phyloP scores from a whole-genome alignment of 306 rosid genomes.

The Cyclanthera cordifolia region DNA sequence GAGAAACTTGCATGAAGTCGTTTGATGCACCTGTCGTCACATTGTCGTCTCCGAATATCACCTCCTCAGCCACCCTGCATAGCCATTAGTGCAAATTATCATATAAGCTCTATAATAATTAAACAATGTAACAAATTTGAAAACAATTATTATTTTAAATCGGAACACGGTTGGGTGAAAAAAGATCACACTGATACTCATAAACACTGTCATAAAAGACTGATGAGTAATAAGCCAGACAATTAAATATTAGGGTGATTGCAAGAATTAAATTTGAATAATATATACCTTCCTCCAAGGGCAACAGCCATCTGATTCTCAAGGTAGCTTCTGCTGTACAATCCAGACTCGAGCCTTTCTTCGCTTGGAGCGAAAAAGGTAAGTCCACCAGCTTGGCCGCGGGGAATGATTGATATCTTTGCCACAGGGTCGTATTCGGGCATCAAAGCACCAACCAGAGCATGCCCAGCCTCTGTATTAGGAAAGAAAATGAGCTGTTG shows the following conservation, averaged over 20 bases:
- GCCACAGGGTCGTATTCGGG: slow-evolving; percentile 76
- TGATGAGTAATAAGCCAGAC: neutral
- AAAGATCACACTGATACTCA: neutral
- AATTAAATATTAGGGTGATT: neutral
- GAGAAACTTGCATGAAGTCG: slow-evolving; percentile 95
- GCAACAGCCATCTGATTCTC: slow-evolving; percentile 99
- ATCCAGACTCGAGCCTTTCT: slow-evolving; percentile 58
- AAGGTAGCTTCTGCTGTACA: slow-evolving; percentile 97
- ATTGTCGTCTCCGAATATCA: slow-evolving; percentile 51
- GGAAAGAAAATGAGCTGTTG: neutral
- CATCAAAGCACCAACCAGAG: slow-evolving; percentile 60
- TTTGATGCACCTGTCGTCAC: slow-evolving; percentile 97
- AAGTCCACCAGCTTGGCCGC: slow-evolving; percentile 71
- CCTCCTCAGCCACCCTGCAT: slow-evolving; percentile 84
- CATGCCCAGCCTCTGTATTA: slow-evolving; percentile 94
- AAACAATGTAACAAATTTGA: neutral
- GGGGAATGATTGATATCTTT: slow-evolving; percentile 91
- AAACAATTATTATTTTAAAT: neutral
- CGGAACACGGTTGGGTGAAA: neutral
- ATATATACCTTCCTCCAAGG: slow-evolving; percentile 51
- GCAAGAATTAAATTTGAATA: neutral
- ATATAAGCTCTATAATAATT: neutral
- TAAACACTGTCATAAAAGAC: neutral
- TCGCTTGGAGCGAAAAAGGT: slow-evolving; percentile 60
- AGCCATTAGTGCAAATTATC: neutral